These are phyloP conservation scores for Panaeolus papilionaceus DNA, from an alignment of 768 basidiomycete species.

Conservation along the genomic window DNA sequence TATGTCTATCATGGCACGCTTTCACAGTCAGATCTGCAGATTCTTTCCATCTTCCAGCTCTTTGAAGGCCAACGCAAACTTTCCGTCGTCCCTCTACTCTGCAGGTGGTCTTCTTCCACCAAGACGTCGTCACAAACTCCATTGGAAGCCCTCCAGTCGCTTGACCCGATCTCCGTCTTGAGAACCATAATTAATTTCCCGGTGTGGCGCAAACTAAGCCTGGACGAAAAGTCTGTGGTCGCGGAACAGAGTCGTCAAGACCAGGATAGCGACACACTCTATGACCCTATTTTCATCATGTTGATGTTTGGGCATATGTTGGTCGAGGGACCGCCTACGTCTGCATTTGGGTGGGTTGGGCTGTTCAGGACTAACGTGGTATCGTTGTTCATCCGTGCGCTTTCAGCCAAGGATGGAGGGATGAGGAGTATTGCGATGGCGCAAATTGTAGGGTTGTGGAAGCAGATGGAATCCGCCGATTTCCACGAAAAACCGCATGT, in stretches of 20 bases:
- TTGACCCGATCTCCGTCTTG: conserved; percentile 74
- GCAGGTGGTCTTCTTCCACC: conserved; percentile 63
- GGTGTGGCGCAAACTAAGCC: conserved; percentile 55
- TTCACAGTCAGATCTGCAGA: conserved; percentile 63
- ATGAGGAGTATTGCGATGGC: conserved; percentile 67
- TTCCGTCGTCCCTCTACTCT: conserved; percentile 68
- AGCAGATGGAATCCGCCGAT: conserved; percentile 63
- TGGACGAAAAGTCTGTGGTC: conserved; percentile 37
- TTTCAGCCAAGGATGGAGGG: conserved; percentile 69
- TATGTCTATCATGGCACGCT: conserved; percentile 78
- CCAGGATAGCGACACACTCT: conserved; percentile 44
- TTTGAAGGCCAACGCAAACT: conserved; percentile 76
- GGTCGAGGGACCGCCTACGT: conserved; percentile 59
- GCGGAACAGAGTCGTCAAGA: conserved; percentile 37
- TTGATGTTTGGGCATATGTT: conserved; percentile 72
- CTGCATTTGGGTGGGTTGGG: conserved; percentile 83
- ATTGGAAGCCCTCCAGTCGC: conserved; percentile 69
- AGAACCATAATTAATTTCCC: conserved; percentile 79
- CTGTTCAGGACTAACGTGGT: conserved; percentile 83
- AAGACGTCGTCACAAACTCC: conserved; percentile 50
- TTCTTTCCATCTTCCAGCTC: conserved; percentile 79
- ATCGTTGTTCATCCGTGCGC: conserved; percentile 70
- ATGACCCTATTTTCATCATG: conserved; percentile 83
- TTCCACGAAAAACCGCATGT: conserved; percentile 84
- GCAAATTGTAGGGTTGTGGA: conserved; percentile 67